Conservation (phyloP, 2,329 filamentous ascomycete species). For the Fusarium subglutinans region DNA sequence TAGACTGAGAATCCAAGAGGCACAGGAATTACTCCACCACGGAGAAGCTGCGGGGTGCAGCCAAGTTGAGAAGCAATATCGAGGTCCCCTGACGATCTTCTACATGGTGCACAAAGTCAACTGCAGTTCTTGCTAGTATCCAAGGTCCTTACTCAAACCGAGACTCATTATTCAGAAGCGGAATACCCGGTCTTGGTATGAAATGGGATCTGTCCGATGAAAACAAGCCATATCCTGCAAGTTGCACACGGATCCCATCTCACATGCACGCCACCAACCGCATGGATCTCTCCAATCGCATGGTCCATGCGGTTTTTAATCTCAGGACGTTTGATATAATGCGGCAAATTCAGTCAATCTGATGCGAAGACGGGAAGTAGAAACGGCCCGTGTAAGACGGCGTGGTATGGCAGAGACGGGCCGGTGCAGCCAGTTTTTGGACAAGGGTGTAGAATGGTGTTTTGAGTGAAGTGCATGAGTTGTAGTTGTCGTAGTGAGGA, state of each 20-base stretch:
- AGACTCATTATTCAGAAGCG: background rate
- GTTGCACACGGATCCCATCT: conserved; percentile 25
- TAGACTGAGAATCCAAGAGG: conserved; percentile 1
- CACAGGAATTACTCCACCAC: conserved; percentile 25
- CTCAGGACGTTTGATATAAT: background rate
- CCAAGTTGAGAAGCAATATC: conserved; percentile 11
- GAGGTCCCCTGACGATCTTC: conserved; percentile 27
- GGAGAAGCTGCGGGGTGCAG: conserved; percentile 38
- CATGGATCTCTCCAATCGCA: conserved; percentile 23
- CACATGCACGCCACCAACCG: conserved; percentile 15
- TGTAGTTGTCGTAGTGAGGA: background rate
- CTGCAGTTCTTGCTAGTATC: background rate
- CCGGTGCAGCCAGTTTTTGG: conserved; percentile 28
- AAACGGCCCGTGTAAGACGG: conserved; percentile 35
- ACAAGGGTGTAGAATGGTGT: conserved; percentile 20
- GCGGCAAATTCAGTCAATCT: background rate
- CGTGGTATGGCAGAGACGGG: conserved; percentile 29
- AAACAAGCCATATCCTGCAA: conserved; percentile 11
- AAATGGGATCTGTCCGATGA: conserved; percentile 4
- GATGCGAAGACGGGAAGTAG: conserved; percentile 18
- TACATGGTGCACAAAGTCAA: too few relatives aligned
- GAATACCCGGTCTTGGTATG: background rate
- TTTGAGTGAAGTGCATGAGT: background rate
- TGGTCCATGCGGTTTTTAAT: conserved; percentile 34
- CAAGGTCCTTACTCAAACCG: background rate